These are phyloP conservation scores for Chlorella sp. DNA, from an alignment of 139 green algal genomes.

Conservation along the genomic window DNA sequence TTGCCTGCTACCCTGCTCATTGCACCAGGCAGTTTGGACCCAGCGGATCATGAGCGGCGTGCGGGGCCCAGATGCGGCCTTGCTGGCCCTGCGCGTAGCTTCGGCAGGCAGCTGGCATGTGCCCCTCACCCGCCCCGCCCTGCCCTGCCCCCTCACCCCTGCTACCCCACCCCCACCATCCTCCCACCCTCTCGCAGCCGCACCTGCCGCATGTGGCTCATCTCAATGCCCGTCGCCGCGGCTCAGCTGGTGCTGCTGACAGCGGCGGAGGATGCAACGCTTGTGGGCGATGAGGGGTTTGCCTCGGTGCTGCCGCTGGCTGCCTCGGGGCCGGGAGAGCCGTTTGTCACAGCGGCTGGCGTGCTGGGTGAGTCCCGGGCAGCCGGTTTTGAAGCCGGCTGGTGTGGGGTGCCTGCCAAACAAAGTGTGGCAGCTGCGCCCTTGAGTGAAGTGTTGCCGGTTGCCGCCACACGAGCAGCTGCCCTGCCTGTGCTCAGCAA, in stretches of 20 bases:
- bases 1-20: background rate
- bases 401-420: background rate
- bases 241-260: slow-evolving; percentile 80
- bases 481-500: no score
- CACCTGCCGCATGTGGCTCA: slow-evolving; percentile 63
- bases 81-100: no score
- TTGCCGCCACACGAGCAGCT: no score
- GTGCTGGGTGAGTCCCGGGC: slow-evolving; percentile 52
- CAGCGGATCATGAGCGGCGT: no score
- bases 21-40: no score
- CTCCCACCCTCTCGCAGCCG: background rate
- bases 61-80: no score
- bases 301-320: slow-evolving; percentile 64
- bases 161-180: background rate
- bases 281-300: slow-evolving; percentile 61
- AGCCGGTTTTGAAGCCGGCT: background rate
- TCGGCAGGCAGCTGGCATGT: no score
- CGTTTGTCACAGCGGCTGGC: slow-evolving; percentile 66
- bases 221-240: slow-evolving; percentile 70
- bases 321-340: slow-evolving; percentile 68
- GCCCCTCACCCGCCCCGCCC: no score
- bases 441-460: no score
- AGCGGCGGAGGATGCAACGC: slow-evolving; percentile 57
- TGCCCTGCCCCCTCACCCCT: background rate
- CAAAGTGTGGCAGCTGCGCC: no score